A percentile compares a stretch with the other conserved stretches of the same genome.
phyloP scores from a whole-genome alignment of 2,329 filamentous ascomycete species.

The Fusarium protoensiforme region DNA sequence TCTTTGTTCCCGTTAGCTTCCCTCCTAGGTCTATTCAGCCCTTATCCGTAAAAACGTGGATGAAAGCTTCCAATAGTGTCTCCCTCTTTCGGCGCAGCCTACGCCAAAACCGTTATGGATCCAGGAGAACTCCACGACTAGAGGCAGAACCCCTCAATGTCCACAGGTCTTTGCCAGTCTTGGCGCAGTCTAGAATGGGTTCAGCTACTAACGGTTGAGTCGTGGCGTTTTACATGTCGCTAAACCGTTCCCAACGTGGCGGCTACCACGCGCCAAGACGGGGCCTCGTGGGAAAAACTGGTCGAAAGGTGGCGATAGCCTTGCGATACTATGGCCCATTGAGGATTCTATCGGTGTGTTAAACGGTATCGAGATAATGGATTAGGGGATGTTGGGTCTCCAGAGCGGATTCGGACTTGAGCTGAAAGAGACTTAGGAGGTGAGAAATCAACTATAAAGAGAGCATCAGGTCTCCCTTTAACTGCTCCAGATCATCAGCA shows the following conservation, averaged over 20 bases:
- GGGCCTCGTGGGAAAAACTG: background rate
- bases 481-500: background rate
- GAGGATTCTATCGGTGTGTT: background rate
- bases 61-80: conserved; percentile 14
- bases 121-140: background rate
- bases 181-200: conserved; percentile 22
- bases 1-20: background rate
- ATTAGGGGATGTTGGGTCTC: background rate
- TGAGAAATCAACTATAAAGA: conserved; percentile 15
- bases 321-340: background rate
- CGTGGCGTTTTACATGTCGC: conserved; percentile 26
- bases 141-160: background rate
- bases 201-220: conserved; percentile 10
- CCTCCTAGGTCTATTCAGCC: background rate
- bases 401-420: background rate
- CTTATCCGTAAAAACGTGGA: conserved; percentile 1
- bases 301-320: conserved; percentile 17
- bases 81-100: background rate
- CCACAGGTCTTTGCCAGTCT: background rate
- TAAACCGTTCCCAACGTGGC: conserved; percentile 14
- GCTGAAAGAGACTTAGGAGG: background rate
- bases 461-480: background rate
- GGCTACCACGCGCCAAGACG: background rate
- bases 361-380: too few relatives aligned
- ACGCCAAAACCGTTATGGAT: background rate